Evolutionary conservation across 1,284 basidiomycete species (phyloP), one percentile per base, ranked within the genome.

Genomic region (Cutaneotrichosporon cavernicola): DNA sequence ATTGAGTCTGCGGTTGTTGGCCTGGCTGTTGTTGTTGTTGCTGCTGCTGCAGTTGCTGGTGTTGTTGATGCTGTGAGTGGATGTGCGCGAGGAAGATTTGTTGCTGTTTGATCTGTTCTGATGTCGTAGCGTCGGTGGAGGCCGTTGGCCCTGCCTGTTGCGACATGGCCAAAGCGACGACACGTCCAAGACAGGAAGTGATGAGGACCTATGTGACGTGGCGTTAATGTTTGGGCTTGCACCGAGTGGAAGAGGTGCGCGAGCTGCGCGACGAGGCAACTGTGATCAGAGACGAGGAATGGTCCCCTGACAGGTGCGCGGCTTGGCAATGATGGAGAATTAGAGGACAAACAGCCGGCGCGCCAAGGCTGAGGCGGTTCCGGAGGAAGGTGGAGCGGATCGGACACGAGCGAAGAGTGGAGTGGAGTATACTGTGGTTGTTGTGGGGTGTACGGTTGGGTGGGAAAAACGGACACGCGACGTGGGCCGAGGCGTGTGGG

Each of bases 121-220:
- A 34, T 52, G 49, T 51, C 50, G n/a, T 53, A 22, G 8, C 50
- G 50, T 47, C 52, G 62, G 62, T 56, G 57, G 62, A 55, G 62
- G 62, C 36, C 50, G 62, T 40, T 50, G 61, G 61, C 50, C 63
- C 63, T 60, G 63, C 53, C 47, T 64, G 63, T 31, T 60, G 63
- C 47, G 59, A 60, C 60, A 60, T 64, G 56, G 46, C 62, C 59
- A 49, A 60, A 38, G 55, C 60, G 60, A 57, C 56, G 56, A 57
- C 38, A 40, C 56, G 56, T 43, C 38, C 56, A 43, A 43, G 40
- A 43, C 11, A 6, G 40, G 40, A 11, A 22, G 49, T 22, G n/a
- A 13, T 21, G 22, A 21, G 49, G 49, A 22, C 6, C 13, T 21
- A 52, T 46, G 61, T 62, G 61, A 62, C 61, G 61, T 62, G 61